These are phyloP conservation scores for Malus sieversii DNA, from an alignment of 306 rosid genomes.

Conservation along the genomic window DNA sequence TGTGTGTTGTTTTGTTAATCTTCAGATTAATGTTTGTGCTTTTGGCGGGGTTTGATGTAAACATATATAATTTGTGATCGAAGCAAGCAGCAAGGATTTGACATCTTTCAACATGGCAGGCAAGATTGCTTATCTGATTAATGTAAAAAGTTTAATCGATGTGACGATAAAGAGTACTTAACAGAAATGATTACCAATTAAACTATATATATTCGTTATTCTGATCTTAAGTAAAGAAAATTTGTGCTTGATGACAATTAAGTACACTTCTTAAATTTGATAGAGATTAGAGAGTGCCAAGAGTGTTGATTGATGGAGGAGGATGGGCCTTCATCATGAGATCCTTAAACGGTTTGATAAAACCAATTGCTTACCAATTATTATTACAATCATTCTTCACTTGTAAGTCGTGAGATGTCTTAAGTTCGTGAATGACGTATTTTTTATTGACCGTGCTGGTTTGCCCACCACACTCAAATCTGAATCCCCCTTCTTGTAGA, in stretches of 20 bases:
- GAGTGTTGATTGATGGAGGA: background rate
- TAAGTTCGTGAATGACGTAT: no score
- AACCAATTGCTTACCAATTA: background rate
- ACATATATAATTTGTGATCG: background rate
- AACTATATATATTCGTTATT: background rate
- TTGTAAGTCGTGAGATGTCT: background rate
- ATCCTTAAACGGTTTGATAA: background rate
- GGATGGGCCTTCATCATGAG: background rate
- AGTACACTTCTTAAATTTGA: background rate
- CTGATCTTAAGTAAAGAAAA: background rate
- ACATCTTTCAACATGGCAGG: background rate
- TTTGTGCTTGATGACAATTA: background rate
- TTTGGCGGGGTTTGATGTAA: background rate
- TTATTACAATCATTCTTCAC: no score
- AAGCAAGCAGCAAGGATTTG: background rate
- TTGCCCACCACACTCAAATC: background rate
- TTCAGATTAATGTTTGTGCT: background rate
- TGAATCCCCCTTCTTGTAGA: no score
- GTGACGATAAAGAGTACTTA: background rate
- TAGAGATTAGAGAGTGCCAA: background rate
- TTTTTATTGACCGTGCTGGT: background rate
- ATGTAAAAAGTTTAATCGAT: background rate
- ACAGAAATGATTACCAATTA: constrained; percentile 1
- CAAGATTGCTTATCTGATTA: background rate
- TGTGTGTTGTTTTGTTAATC: background rate